phyloP scores from a whole-genome alignment of 768 basidiomycete species.

The Tephrocybe sp. region DNA sequence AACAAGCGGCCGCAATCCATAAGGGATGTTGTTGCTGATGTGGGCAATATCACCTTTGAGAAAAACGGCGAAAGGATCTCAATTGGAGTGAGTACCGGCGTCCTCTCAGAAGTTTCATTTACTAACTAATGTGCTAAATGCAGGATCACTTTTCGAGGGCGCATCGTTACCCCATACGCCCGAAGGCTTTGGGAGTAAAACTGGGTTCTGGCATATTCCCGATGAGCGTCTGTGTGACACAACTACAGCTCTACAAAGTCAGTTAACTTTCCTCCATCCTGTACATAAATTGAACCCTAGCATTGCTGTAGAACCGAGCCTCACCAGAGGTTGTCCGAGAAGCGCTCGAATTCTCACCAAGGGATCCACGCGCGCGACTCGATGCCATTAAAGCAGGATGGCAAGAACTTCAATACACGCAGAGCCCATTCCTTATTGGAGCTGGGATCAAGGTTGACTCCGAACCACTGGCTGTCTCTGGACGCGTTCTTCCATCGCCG shows the following conservation, averaged over 20 bases:
- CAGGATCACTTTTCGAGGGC: constrained; percentile 28
- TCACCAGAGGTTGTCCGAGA: constrained; percentile 30
- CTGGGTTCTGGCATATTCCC: constrained; percentile 28
- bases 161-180: constrained; percentile 22
- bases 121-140: background rate
- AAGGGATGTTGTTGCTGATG: constrained; percentile 26
- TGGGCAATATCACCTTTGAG: constrained; percentile 26
- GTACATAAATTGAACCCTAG: too few species aligned
- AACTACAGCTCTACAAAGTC: constrained; percentile 31
- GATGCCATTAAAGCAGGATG: constrained; percentile 26
- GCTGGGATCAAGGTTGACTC: constrained; percentile 35
- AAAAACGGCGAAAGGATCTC: constrained; percentile 24
- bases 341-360: constrained; percentile 27
- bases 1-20: constrained; percentile 25
- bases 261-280: background rate
- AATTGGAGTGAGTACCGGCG: constrained; percentile 23
- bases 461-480: constrained; percentile 30
- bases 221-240: constrained; percentile 23
- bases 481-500: constrained; percentile 35
- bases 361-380: constrained; percentile 22
- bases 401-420: constrained; percentile 32
- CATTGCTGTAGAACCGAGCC: constrained; percentile 24
- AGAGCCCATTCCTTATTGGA: constrained; percentile 41
- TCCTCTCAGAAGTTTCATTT: background rate
- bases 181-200: constrained; percentile 25